A percentile compares a stretch with the other conserved stretches of the same genome.
Evolutionary conservation across 805 yeast genomes (phyloP).

Genomic region (Candida ascalaphidarum): DNA sequence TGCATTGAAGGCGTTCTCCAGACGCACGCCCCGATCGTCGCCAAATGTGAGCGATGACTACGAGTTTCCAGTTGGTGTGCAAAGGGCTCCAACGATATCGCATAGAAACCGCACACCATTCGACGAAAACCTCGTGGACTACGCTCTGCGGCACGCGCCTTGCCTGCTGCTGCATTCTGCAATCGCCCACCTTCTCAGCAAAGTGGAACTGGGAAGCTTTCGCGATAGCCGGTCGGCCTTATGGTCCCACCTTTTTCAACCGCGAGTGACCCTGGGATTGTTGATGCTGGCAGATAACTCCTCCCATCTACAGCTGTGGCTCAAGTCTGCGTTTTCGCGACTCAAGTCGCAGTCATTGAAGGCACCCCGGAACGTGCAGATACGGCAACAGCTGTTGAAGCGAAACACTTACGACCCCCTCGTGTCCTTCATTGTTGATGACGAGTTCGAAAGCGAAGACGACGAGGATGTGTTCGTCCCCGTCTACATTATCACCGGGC

Average conservation of each 20-base stretch:
- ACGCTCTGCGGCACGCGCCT: constrained; percentile 2
- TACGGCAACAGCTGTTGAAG: constrained; percentile 8
- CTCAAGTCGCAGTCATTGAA: constrained; percentile 20
- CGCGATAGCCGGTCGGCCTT: constrained; percentile 1
- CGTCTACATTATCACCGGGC: constrained; percentile 59
- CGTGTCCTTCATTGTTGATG: constrained; percentile 33
- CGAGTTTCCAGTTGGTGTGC: constrained; percentile 1
- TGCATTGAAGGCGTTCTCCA: too few relatives aligned
- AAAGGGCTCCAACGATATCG: constrained; percentile 6
- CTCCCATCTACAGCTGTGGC: constrained; percentile 27
- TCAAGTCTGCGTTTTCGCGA: constrained; percentile 27
- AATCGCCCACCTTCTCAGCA: constrained; percentile 5
- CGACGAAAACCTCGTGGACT: constrained; percentile 3
- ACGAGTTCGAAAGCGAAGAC: constrained; percentile 14
- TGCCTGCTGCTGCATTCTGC: constrained; percentile 1
- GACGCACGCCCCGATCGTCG: too few relatives aligned
- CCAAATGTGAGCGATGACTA: too few relatives aligned
- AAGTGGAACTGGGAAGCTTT: not conserved
- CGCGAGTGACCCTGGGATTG: constrained; percentile 23
- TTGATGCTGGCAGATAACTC: constrained; percentile 19
- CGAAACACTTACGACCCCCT: constrained; percentile 11
- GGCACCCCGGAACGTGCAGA: constrained; percentile 20
- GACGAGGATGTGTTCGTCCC: constrained; percentile 46
- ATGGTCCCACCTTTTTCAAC: constrained; percentile 42
- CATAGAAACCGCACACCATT: constrained; percentile 4